Evolutionary conservation across 2,329 filamentous ascomycete species (phyloP).

Genomic region (Pyricularia sp.): DNA sequence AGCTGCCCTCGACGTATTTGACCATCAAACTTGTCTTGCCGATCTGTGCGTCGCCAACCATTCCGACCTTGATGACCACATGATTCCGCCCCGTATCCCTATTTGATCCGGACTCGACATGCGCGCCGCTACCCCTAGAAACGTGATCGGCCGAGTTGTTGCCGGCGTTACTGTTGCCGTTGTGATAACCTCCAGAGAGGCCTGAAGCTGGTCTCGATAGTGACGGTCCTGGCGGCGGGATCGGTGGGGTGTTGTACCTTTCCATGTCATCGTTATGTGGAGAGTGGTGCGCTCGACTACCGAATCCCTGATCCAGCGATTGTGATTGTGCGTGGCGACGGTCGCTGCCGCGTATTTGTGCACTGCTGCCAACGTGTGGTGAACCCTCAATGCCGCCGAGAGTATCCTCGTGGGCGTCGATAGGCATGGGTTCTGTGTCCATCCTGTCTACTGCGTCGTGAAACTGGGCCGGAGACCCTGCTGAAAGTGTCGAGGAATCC

Average conservation of each 20-base stretch:
- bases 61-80: slow-evolving; percentile 98
- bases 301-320: slow-evolving; percentile 35
- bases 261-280: slow-evolving; percentile 21
- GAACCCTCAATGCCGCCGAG: slow-evolving; percentile 36
- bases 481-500: slow-evolving; percentile 37
- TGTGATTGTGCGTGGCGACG: slow-evolving; percentile 31
- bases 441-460: slow-evolving; percentile 37
- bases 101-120: slow-evolving; percentile 19
- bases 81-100: slow-evolving; percentile 43
- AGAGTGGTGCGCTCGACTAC: slow-evolving; percentile 3
- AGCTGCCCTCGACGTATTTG: slow-evolving; percentile 98
- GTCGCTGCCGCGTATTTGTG: slow-evolving; percentile 11
- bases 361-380: slow-evolving; percentile 24
- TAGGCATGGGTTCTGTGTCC: slow-evolving; percentile 30
- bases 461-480: slow-evolving; percentile 38
- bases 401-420: slow-evolving; percentile 33
- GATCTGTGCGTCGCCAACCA: slow-evolving; percentile 98
- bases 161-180: slow-evolving; percentile 17
- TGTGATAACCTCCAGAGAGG: slow-evolving; percentile 30
- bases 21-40: slow-evolving; percentile 99
- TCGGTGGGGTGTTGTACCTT: slow-evolving; percentile 33
- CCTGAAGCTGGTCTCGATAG: slow-evolving; percentile 43
- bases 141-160: slow-evolving; percentile 32
- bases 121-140: slow-evolving; percentile 24
- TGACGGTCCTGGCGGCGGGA: slow-evolving; percentile 19